Conservation (phyloP, 1,139 yeast genomes). For the Tardiomyces digboiensis region DNA sequence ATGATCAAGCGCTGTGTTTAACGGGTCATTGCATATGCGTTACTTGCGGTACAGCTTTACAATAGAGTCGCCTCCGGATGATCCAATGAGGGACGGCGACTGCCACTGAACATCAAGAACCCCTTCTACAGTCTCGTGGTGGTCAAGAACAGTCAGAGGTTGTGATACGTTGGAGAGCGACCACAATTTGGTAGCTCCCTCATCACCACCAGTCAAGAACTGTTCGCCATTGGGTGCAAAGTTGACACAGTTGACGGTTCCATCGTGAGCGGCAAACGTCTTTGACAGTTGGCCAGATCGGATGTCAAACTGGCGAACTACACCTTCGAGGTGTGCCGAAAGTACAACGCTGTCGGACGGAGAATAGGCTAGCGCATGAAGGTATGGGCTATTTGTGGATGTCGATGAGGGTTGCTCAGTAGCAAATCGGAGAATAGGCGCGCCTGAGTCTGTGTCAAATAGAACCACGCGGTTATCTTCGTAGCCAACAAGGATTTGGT, state of each 20-base stretch:
- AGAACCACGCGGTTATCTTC: constrained; percentile 17
- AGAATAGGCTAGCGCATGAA: constrained; percentile 2
- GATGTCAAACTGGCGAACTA: constrained; percentile 11
- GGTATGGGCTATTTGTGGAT: constrained; percentile 2
- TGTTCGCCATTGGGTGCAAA: constrained; percentile 10
- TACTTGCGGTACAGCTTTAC: neutral
- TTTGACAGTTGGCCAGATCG: constrained; percentile 12
- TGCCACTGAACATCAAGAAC: constrained; percentile 4
- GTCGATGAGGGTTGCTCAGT: constrained; percentile 3
- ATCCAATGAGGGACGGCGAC: neutral
- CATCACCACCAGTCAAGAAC: constrained; percentile 20
- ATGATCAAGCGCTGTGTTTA: no score
- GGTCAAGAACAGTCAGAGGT: neutral
- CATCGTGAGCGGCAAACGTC: constrained; percentile 17
- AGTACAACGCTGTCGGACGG: constrained; percentile 3
- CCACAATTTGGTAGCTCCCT: constrained; percentile 23
- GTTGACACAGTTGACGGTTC: constrained; percentile 15
- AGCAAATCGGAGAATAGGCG: constrained; percentile 10
- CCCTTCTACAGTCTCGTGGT: constrained; percentile 2
- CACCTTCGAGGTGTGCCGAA: constrained; percentile 12
- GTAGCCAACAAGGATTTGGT: constrained; percentile 16
- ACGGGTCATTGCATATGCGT: no score
- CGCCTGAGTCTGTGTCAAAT: constrained; percentile 19
- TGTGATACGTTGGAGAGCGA: constrained; percentile 8
- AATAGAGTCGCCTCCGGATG: constrained; percentile 1